phyloP scores from a whole-genome alignment of 1,284 basidiomycete genomes.

The Schizophyllum commune region DNA sequence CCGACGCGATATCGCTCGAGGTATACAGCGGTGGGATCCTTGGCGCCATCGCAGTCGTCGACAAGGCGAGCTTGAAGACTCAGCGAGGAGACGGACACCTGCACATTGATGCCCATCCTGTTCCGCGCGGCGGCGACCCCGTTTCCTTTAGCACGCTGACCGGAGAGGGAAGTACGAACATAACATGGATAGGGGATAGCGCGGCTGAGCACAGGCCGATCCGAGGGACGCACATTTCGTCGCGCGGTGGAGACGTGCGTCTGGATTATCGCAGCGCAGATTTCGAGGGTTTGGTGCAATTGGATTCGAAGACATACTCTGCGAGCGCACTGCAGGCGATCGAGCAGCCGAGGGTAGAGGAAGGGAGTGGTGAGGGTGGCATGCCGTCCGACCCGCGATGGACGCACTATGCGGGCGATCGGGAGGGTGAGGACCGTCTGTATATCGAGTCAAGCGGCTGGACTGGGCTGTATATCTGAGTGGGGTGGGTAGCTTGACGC shows the following conservation, averaged over 20 bases:
- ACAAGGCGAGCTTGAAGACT: conserved; percentile 35
- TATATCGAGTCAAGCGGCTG: conserved; percentile 38
- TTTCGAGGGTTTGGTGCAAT: conserved; percentile 40
- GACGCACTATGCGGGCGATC: conserved; percentile 40
- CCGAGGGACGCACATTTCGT: conserved; percentile 35
- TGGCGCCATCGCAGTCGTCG: conserved; percentile 41
- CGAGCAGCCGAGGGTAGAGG: conserved; percentile 6
- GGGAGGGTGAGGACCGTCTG: conserved; percentile 38
- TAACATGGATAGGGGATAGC: conserved; percentile 35
- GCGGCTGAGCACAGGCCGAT: conserved; percentile 38
- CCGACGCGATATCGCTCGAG: conserved; percentile 33
- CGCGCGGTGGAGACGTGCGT: conserved; percentile 43
- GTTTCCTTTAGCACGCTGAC: conserved; percentile 38
- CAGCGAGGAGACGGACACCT: conserved; percentile 43
- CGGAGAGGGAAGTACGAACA: conserved; percentile 42
- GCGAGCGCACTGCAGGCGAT: conserved; percentile 26
- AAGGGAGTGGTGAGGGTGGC: conserved; percentile 6
- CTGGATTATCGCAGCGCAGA: conserved; percentile 44
- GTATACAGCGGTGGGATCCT: conserved; percentile 50
- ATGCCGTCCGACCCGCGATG: conserved; percentile 14
- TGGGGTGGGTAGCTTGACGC: too few species aligned
- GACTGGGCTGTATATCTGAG: conserved; percentile 46
- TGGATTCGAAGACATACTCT: conserved; percentile 37
- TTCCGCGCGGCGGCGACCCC: conserved; percentile 22
- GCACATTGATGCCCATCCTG: conserved; percentile 41